Evolutionary conservation across 106 monocot genomes (phyloP).

Genomic region (Allium sativum): DNA sequence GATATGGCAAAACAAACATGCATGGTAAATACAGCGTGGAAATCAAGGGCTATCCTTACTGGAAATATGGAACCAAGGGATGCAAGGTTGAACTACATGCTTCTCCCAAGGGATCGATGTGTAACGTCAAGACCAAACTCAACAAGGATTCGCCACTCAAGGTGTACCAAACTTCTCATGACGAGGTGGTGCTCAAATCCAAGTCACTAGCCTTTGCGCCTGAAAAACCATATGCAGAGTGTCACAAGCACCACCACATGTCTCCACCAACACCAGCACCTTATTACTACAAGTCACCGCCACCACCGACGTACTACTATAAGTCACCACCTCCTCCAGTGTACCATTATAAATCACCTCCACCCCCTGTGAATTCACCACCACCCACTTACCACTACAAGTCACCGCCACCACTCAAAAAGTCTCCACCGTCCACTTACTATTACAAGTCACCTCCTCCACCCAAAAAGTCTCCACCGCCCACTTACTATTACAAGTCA

Average conservation of each 20-base stretch:
- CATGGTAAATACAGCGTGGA: conserved; percentile 33
- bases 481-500: conserved; percentile 14
- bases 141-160: conserved; percentile 27
- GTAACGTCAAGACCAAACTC: conserved; percentile 32
- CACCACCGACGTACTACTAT: conserved; percentile 16
- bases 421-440: conserved; percentile 18
- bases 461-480: conserved; percentile 11
- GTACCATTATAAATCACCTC: neutral
- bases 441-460: conserved; percentile 25
- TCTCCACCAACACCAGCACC: conserved; percentile 12
- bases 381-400: conserved; percentile 14
- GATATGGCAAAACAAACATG: conserved; percentile 27
- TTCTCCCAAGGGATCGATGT: conserved; percentile 38
- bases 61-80: conserved; percentile 27
- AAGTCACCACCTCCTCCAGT: conserved; percentile 6
- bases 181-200: conserved; percentile 27
- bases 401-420: conserved; percentile 18
- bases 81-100: conserved; percentile 40
- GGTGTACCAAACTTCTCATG: conserved; percentile 18
- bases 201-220: conserved; percentile 40
- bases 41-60: conserved; percentile 27
- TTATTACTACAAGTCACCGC: conserved; percentile 13
- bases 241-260: conserved; percentile 17
- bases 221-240: conserved; percentile 25
- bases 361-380: conserved; percentile 2